These are phyloP conservation scores for Ogataea zsoltii DNA, from an alignment of 805 yeast species.

Conservation along the genomic window DNA sequence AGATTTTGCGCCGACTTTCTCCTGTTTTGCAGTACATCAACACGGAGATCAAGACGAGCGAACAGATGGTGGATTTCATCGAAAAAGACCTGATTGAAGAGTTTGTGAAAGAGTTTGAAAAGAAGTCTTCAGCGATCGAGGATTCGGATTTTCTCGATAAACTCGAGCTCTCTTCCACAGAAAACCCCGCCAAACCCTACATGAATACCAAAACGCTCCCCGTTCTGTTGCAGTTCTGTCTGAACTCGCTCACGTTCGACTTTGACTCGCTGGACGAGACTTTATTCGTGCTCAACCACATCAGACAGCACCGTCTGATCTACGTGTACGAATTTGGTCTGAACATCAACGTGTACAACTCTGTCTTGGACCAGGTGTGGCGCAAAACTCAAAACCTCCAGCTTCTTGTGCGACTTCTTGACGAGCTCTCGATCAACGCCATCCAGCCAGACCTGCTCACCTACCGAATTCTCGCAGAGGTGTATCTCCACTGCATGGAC, in stretches of 20 bases:
- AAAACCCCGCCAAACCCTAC: conserved; percentile 25
- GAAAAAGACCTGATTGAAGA: conserved; percentile 19
- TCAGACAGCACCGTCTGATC: conserved; percentile 30
- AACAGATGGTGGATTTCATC: conserved; percentile 24
- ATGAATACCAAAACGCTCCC: conserved; percentile 30
- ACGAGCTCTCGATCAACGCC: conserved; percentile 33
- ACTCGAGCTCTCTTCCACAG: conserved; percentile 9
- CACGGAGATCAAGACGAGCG: conserved; percentile 18
- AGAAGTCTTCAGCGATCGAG: neutral
- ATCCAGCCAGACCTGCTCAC: conserved; percentile 33
- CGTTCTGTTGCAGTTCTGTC: conserved; percentile 26
- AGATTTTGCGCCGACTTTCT: conserved; percentile 11
- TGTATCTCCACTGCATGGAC: conserved; percentile 33
- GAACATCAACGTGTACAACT: conserved; percentile 32
- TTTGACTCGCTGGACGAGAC: conserved; percentile 33
- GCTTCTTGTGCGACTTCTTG: conserved; percentile 24
- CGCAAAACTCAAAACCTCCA: conserved; percentile 28
- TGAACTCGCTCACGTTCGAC: conserved; percentile 33
- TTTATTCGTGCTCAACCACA: conserved; percentile 20
- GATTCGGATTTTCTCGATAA: neutral
- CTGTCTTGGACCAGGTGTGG: conserved; percentile 31
- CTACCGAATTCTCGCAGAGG: conserved; percentile 25
- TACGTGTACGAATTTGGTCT: conserved; percentile 34
- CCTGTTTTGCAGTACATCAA: conserved; percentile 29
- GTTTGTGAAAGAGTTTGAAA: conserved; percentile 13